These are phyloP conservation scores for Artemisia argyi DNA, from an alignment of 129 eudicot genomes.

Conservation along the genomic window DNA sequence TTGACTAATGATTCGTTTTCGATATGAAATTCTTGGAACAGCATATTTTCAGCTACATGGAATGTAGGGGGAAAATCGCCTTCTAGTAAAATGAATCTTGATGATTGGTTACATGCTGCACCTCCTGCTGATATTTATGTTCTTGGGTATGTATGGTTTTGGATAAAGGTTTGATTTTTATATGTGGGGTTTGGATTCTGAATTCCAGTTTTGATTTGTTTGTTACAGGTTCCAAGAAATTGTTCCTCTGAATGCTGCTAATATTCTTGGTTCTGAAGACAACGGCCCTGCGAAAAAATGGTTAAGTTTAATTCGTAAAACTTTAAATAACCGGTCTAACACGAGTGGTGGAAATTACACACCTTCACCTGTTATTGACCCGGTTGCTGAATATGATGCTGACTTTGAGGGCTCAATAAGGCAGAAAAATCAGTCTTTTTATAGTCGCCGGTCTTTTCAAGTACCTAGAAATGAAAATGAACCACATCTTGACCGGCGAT, in stretches of 20 bases:
- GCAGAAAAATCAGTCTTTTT: slow-evolving; percentile 51
- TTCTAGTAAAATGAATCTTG: slow-evolving; percentile 68
- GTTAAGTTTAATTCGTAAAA: slow-evolving; percentile 61
- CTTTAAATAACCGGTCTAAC: slow-evolving; percentile 67
- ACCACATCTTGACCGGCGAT: slow-evolving; percentile 70
- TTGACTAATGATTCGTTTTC: slow-evolving; percentile 8
- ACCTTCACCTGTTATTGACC: slow-evolving; percentile 83
- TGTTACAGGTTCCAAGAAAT: slow-evolving; percentile 78
- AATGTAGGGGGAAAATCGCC: slow-evolving; percentile 96
- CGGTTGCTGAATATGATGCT: slow-evolving; percentile 74
- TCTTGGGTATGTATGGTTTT: slow-evolving; percentile 66
- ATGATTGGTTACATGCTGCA: slow-evolving; percentile 92
- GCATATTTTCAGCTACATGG: slow-evolving; percentile 91
- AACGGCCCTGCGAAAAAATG: slow-evolving; percentile 93
- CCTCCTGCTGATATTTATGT: slow-evolving; percentile 97
- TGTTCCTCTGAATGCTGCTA: slow-evolving; percentile 91
- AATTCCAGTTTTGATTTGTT: background rate
- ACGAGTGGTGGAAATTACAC: slow-evolving; percentile 59
- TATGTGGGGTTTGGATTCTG: background rate
- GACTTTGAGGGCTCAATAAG: slow-evolving; percentile 87
- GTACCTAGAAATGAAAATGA: slow-evolving; percentile 65
- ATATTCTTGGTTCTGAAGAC: slow-evolving; percentile 89
- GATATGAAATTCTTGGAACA: slow-evolving; percentile 30
- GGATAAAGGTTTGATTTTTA: background rate
- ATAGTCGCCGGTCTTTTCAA: slow-evolving; percentile 78